Evolutionary conservation across 768 basidiomycete species (phyloP).

Genomic region (Leucocoprinus leucothites): DNA sequence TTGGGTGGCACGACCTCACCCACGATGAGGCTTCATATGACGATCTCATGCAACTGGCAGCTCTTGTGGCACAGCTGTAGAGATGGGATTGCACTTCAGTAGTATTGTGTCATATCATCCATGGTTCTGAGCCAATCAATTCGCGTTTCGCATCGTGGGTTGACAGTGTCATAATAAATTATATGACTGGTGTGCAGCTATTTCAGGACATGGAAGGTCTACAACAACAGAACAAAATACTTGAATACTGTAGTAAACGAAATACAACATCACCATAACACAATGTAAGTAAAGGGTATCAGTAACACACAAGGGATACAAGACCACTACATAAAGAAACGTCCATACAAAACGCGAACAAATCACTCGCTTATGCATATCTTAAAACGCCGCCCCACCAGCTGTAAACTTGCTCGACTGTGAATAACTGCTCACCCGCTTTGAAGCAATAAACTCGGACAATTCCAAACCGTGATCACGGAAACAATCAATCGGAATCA

Average conservation of each 20-base stretch:
- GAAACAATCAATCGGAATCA: conserved; percentile 73
- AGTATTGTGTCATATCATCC: no score
- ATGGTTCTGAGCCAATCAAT: no score
- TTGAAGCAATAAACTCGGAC: conserved; percentile 1
- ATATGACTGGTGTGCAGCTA: no score
- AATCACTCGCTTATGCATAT: background rate
- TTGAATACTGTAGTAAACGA: background rate
- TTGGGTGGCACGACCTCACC: conserved; percentile 18
- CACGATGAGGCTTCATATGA: background rate
- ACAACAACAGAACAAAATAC: background rate
- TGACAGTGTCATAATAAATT: no score
- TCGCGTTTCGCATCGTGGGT: no score
- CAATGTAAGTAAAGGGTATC: no score
- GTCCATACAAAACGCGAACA: background rate
- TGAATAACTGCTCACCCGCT: conserved; percentile 14
- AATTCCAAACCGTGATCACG: conserved; percentile 22
- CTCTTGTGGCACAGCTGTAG: no score
- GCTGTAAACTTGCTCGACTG: background rate
- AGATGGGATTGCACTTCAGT: no score
- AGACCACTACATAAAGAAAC: no score
- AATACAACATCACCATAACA: no score
- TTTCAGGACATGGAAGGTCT: background rate
- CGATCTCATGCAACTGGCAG: no score
- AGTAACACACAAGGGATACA: no score
- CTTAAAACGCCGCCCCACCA: background rate